Conservation (phyloP, 768 basidiomycete species). For the Baorangia bicolor region DNA sequence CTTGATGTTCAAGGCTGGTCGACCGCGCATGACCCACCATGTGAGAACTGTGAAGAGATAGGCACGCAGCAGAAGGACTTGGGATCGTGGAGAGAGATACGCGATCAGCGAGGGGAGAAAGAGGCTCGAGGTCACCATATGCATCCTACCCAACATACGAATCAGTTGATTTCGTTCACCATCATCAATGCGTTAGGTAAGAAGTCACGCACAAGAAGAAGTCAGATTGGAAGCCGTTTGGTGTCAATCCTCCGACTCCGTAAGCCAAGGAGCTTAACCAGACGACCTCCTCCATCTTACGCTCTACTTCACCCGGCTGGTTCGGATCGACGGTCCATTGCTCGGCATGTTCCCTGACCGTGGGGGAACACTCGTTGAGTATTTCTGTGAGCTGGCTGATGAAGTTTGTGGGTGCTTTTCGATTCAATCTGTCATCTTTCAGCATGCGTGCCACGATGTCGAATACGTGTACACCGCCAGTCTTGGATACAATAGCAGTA, state of each 20-base stretch:
- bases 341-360: constrained; percentile 25
- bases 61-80: constrained; percentile 30
- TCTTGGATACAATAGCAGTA: neutral
- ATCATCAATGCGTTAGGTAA: neutral
- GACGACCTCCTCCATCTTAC: constrained; percentile 61
- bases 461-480: constrained; percentile 36
- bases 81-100: constrained; percentile 12
- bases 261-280: constrained; percentile 60
- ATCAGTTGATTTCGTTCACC: neutral
- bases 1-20: constrained; percentile 31
- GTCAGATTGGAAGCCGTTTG: constrained; percentile 39
- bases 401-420: constrained; percentile 14
- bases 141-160: constrained; percentile 19
- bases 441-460: constrained; percentile 53
- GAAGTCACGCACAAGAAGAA: constrained; percentile 50
- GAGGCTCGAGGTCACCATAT: constrained; percentile 30
- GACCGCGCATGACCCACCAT: constrained; percentile 33
- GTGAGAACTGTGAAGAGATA: constrained; percentile 25
- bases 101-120: constrained; percentile 30
- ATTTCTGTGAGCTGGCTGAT: constrained; percentile 15
- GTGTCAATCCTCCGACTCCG: constrained; percentile 54
- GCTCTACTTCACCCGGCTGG: constrained; percentile 39
- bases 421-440: constrained; percentile 40
- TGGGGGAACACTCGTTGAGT: neutral
- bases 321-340: constrained; percentile 44